A percentile compares a stretch with the other conserved stretches of the same genome.
Conservation (phyloP, 495 filamentous ascomycete species). For the Aspergillus ostianus region DNA sequence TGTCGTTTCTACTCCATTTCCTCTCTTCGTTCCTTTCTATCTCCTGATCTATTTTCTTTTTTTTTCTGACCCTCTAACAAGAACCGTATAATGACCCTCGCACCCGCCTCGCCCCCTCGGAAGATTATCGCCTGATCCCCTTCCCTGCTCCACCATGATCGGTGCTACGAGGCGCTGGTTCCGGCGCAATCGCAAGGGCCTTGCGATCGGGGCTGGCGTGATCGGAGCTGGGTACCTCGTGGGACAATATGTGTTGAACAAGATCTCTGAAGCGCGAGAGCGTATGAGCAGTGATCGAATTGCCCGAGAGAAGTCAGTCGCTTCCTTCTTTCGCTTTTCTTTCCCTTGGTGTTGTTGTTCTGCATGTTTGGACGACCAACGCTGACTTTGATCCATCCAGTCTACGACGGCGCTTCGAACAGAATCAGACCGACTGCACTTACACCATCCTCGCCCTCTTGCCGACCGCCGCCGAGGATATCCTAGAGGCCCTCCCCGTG, state of each 20-base stretch:
- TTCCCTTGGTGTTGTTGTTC: neutral
- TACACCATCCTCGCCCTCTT: slow-evolving; percentile 96
- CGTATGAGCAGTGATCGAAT: slow-evolving; percentile 94
- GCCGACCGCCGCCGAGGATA: slow-evolving; percentile 84
- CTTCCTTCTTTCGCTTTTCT: neutral
- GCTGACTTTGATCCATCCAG: slow-evolving; percentile 43
- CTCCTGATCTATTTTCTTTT: slow-evolving; percentile 5
- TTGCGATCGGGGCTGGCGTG: slow-evolving; percentile 83
- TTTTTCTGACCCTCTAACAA: slow-evolving; percentile 1
- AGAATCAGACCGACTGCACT: slow-evolving; percentile 98
- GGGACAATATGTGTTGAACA: slow-evolving; percentile 84
- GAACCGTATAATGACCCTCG: neutral
- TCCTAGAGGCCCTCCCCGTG: slow-evolving; percentile 82
- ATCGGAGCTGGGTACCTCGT: slow-evolving; percentile 89
- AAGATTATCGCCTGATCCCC: slow-evolving; percentile 12
- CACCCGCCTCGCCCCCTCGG: slow-evolving; percentile 5
- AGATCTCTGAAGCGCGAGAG: slow-evolving; percentile 88
- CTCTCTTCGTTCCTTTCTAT: slow-evolving; percentile 10
- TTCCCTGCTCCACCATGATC: slow-evolving; percentile 61
- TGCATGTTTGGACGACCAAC: slow-evolving; percentile 3
- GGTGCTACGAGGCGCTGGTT: slow-evolving; percentile 82
- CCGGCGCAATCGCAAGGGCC: slow-evolving; percentile 82
- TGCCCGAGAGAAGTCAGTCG: slow-evolving; percentile 88
- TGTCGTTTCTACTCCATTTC: slow-evolving; percentile 5
- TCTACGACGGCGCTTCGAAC: slow-evolving; percentile 90